phyloP scores from a whole-genome alignment of 768 basidiomycete genomes.

The Candolleomyces efflorescens region DNA sequence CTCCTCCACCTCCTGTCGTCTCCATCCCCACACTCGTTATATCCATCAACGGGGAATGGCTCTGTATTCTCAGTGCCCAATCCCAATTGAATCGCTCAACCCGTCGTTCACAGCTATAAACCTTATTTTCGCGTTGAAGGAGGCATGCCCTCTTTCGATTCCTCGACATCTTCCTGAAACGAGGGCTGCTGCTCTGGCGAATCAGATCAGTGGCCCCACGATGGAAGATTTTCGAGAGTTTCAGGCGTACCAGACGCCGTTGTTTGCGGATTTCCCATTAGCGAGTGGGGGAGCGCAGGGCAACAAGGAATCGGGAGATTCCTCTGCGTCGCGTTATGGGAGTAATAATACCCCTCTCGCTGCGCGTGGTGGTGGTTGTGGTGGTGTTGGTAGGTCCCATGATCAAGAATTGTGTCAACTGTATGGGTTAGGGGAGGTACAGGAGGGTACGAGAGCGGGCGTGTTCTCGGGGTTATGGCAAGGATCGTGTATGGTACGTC shows the following conservation, averaged over 20 bases:
- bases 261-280: conserved; percentile 42
- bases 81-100: conserved; percentile 2
- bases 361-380: conserved; percentile 1
- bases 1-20: not conserved
- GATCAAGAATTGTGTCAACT: conserved; percentile 17
- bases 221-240: conserved; percentile 46
- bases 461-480: conserved; percentile 56
- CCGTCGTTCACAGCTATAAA: conserved; percentile 44
- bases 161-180: conserved; percentile 51
- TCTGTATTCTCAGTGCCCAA: not conserved
- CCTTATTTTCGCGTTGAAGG: conserved; percentile 49
- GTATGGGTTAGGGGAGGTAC: conserved; percentile 2
- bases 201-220: conserved; percentile 47
- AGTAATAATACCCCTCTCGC: conserved; percentile 23
- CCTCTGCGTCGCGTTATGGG: conserved; percentile 13
- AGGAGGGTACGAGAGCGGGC: conserved; percentile 30
- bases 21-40: not conserved
- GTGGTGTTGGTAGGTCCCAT: conserved; percentile 14
- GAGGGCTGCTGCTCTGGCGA: conserved; percentile 39
- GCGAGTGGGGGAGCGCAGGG: too few relatives aligned
- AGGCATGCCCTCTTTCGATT: conserved; percentile 36
- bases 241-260: conserved; percentile 38
- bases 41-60: not conserved
- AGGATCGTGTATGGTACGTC: conserved; percentile 52
- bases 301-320: too few relatives aligned